Conservation (phyloP, 2,329 filamentous ascomycete genomes). For the Neurospora sp. region DNA sequence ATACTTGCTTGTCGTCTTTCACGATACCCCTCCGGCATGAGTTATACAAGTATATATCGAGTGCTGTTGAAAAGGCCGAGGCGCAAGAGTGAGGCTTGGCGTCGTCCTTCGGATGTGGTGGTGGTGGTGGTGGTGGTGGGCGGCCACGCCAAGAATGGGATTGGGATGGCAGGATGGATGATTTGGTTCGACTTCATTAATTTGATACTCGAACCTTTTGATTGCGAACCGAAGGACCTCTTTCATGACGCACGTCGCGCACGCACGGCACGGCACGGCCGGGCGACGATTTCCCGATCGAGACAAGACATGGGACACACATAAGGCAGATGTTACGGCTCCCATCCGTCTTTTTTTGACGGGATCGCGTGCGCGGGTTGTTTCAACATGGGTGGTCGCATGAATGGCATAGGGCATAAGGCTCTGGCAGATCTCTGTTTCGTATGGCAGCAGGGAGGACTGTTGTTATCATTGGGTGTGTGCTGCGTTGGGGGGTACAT, state of each 20-base stretch:
- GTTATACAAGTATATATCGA: not conserved
- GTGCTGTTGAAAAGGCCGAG: not conserved
- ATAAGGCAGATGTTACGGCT: not conserved
- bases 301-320: not conserved
- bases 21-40: slow-evolving; percentile 66
- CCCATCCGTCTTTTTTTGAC: not conserved
- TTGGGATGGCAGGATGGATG: not conserved
- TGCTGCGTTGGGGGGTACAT: too few species aligned
- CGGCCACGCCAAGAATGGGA: not conserved
- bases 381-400: not conserved
- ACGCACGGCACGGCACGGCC: not conserved
- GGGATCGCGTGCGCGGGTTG: not conserved
- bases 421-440: not conserved
- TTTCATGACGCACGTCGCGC: not conserved
- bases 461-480: not conserved
- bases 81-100: not conserved
- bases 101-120: not conserved
- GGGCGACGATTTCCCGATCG: not conserved
- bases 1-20: slow-evolving; percentile 69
- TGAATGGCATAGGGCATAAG: not conserved
- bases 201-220: not conserved
- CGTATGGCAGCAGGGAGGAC: not conserved
- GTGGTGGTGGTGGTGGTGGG: not conserved
- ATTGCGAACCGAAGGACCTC: not conserved
- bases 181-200: not conserved